A percentile compares a stretch with the other conserved stretches of the same genome.
Evolutionary conservation across 305 asterid species (phyloP).

Genomic region (Fraxinus angustifolia): DNA sequence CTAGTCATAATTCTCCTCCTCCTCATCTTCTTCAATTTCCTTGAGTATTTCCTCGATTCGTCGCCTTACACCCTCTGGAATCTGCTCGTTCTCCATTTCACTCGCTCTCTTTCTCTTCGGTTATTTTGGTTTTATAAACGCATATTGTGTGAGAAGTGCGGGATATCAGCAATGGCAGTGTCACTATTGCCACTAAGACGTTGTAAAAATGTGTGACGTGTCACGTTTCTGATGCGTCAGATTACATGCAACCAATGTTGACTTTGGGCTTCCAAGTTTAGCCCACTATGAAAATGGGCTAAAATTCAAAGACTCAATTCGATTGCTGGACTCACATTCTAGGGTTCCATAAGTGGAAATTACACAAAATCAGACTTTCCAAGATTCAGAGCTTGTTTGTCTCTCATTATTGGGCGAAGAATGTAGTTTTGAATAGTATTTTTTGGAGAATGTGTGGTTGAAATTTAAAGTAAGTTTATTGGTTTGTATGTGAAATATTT

Average conservation of each 20-base stretch:
- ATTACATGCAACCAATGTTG: not conserved
- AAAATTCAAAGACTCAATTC: not conserved
- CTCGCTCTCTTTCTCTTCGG: constrained; percentile 9
- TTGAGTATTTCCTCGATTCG: constrained; percentile 65
- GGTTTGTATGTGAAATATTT: too few species aligned
- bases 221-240: not conserved
- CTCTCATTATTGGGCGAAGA: too few species aligned
- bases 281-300: not conserved
- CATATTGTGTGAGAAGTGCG: constrained; percentile 23
- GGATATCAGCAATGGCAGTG: constrained; percentile 22
- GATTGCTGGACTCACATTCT: too few species aligned
- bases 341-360: too few species aligned
- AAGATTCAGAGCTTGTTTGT: too few species aligned
- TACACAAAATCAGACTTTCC: too few species aligned
- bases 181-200: not conserved
- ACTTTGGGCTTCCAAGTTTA: not conserved
- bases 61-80: constrained; percentile 61
- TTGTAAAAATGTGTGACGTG: not conserved
- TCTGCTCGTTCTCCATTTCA: constrained; percentile 43
- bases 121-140: not conserved
- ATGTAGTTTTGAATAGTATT: too few species aligned
- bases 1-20: constrained; percentile 52
- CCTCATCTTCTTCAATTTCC: constrained; percentile 74
- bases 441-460: too few species aligned
- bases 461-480: too few species aligned